Conservation (phyloP, 2,329 filamentous ascomycete species). For the Penicillium frequentans region DNA sequence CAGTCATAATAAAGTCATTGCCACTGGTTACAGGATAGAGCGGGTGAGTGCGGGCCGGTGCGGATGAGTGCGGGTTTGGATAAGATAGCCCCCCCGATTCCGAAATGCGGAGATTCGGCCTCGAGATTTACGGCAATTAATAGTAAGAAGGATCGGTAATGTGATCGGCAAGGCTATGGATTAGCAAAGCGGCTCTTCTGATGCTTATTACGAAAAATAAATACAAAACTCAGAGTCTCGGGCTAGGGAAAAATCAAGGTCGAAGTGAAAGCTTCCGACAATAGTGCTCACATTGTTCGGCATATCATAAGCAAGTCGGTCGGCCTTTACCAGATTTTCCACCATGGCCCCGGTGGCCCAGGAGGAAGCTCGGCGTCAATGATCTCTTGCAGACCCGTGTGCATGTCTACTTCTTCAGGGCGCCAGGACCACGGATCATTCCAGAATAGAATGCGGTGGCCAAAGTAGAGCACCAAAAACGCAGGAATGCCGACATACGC, state of each 20-base stretch:
- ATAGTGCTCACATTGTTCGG: too few relatives aligned
- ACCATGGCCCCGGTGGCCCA: conserved; percentile 31
- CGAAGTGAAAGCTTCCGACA: too few relatives aligned
- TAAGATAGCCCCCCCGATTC: conserved; percentile 3
- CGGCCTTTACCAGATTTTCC: conserved; percentile 26
- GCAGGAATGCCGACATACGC: conserved; percentile 66
- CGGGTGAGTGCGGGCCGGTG: conserved; percentile 14
- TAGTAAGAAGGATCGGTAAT: too few relatives aligned
- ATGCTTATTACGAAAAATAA: too few relatives aligned
- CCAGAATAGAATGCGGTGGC: conserved; percentile 49
- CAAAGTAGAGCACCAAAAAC: conserved; percentile 56
- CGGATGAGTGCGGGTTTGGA: conserved; percentile 1
- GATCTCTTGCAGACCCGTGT: conserved; percentile 54
- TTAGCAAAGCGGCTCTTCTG: too few relatives aligned
- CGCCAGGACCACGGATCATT: conserved; percentile 54
- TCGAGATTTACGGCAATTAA: neutral
- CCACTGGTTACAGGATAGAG: conserved; percentile 1
- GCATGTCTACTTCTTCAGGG: conserved; percentile 53
- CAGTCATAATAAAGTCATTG: neutral
- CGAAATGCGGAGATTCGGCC: neutral
- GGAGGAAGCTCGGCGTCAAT: conserved; percentile 46
- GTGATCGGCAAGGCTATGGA: too few relatives aligned
- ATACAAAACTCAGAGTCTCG: too few relatives aligned
- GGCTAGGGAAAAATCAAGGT: too few relatives aligned
- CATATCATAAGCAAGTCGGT: too few relatives aligned